Percentiles rank a stretch among this genome's conserved stretches.
phyloP scores from a whole-genome alignment of 1,139 yeast species.

The Saccharomyces hybrid region DNA sequence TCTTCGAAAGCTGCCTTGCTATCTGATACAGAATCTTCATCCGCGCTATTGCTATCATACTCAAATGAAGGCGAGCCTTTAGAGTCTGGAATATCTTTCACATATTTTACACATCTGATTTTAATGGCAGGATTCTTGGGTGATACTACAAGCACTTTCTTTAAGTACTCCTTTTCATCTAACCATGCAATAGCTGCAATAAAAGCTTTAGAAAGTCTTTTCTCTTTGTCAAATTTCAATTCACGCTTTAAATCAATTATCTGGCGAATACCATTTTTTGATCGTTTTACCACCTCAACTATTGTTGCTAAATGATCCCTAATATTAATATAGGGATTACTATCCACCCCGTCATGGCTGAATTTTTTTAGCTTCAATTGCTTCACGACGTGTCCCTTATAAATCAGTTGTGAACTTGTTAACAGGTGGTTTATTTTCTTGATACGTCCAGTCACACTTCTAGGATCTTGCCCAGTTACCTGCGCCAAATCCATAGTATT shows the following conservation, averaged over 20 bases:
- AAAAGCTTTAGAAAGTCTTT: constrained; percentile 43
- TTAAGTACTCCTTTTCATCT: constrained; percentile 47
- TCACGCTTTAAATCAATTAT: constrained; percentile 58
- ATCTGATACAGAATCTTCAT: constrained; percentile 21
- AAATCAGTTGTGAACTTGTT: constrained; percentile 37
- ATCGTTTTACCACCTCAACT: constrained; percentile 49
- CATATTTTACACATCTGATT: constrained; percentile 53
- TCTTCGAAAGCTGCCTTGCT: constrained; percentile 23
- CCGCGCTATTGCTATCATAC: constrained; percentile 23
- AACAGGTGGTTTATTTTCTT: constrained; percentile 46
- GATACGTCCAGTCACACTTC: constrained; percentile 59
- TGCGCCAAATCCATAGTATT: constrained; percentile 49
- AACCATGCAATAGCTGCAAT: constrained; percentile 46
- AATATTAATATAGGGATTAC: constrained; percentile 34
- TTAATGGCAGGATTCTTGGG: constrained; percentile 40
- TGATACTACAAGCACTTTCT: constrained; percentile 50
- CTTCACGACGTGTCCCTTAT: constrained; percentile 44
- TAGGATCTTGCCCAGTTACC: constrained; percentile 59
- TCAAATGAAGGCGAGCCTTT: constrained; percentile 22
- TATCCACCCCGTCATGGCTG: constrained; percentile 17
- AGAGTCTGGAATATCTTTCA: constrained; percentile 40
- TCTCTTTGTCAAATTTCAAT: constrained; percentile 45
- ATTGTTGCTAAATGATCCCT: constrained; percentile 38
- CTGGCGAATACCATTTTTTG: constrained; percentile 64
- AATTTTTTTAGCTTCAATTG: constrained; percentile 43